phyloP scores from a whole-genome alignment of 768 basidiomycete species.

The Coprinopsis strossmayeri region DNA sequence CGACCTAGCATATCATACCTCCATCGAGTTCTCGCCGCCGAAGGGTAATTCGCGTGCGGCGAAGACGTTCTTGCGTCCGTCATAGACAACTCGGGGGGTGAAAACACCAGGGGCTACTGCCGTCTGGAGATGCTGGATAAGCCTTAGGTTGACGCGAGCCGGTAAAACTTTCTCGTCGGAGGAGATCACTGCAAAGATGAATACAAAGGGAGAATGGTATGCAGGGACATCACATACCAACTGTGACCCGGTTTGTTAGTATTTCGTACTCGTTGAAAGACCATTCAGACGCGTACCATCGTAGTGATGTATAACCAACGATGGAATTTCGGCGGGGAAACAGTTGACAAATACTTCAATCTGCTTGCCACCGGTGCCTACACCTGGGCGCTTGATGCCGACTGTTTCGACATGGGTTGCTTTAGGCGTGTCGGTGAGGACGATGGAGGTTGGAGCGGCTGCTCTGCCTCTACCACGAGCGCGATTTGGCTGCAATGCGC shows the following conservation, averaged over 20 bases:
- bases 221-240: constrained; percentile 23
- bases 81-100: constrained; percentile 62
- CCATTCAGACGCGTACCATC: constrained; percentile 31
- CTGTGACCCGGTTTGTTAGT: constrained; percentile 11
- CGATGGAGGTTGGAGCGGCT: background rate
- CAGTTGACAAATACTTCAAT: constrained; percentile 33
- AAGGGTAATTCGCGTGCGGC: constrained; percentile 51
- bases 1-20: constrained; percentile 29
- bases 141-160: constrained; percentile 48
- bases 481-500: background rate
- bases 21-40: constrained; percentile 39
- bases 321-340: constrained; percentile 42
- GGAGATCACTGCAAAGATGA: constrained; percentile 16
- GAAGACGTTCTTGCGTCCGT: constrained; percentile 73
- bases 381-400: constrained; percentile 59
- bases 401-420: constrained; percentile 33
- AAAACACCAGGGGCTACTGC: constrained; percentile 53
- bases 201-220: too few relatives aligned
- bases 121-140: constrained; percentile 57
- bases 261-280: background rate
- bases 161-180: constrained; percentile 20
- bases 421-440: background rate
- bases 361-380: constrained; percentile 31
- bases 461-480: background rate
- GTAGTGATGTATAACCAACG: constrained; percentile 58